Percentiles rank a stretch among this genome's conserved stretches.
Conservation (phyloP, 352 stramenopile species). For the Phytophthora citricola region DNA sequence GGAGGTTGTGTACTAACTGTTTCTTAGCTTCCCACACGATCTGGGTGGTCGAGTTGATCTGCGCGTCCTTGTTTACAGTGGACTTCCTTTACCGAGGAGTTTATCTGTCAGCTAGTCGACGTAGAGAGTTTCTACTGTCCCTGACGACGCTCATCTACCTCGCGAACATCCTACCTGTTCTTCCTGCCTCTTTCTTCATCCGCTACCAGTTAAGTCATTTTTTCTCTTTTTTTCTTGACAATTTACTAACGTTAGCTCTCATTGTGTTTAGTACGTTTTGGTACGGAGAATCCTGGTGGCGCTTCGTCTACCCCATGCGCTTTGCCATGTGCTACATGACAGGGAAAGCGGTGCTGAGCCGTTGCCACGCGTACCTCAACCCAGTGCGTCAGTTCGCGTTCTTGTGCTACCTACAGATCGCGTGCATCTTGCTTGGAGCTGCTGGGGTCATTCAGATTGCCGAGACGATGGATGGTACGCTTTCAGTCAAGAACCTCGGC, state of each 20-base stretch:
- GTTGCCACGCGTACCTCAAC: slow-evolving; percentile 82
- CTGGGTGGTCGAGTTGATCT: slow-evolving; percentile 75
- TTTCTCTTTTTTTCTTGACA: neutral
- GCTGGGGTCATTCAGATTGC: slow-evolving; percentile 87
- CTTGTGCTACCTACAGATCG: slow-evolving; percentile 85
- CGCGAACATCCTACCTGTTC: slow-evolving; percentile 73
- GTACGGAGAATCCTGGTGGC: slow-evolving; percentile 78
- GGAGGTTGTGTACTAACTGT: slow-evolving; percentile 2
- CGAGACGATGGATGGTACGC: slow-evolving; percentile 72
- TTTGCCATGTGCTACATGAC: slow-evolving; percentile 88
- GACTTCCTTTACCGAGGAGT: slow-evolving; percentile 81
- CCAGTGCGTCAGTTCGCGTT: slow-evolving; percentile 82
- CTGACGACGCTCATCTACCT: slow-evolving; percentile 61
- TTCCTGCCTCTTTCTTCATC: slow-evolving; percentile 80
- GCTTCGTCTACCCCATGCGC: slow-evolving; percentile 85
- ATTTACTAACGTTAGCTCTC: neutral
- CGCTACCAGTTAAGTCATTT: slow-evolving; percentile 61
- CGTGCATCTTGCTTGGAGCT: slow-evolving; percentile 75
- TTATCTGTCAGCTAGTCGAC: slow-evolving; percentile 67
- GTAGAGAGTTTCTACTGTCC: slow-evolving; percentile 71
- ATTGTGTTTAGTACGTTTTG: slow-evolving; percentile 66
- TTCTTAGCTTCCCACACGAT: slow-evolving; percentile 65
- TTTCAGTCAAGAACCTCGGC: slow-evolving; percentile 60
- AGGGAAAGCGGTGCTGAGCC: slow-evolving; percentile 74
- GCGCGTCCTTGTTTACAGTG: slow-evolving; percentile 62